Evolutionary conservation across 371 early-diverging fungal species (phyloP).

Genomic region (Zychaea mexicana): DNA sequence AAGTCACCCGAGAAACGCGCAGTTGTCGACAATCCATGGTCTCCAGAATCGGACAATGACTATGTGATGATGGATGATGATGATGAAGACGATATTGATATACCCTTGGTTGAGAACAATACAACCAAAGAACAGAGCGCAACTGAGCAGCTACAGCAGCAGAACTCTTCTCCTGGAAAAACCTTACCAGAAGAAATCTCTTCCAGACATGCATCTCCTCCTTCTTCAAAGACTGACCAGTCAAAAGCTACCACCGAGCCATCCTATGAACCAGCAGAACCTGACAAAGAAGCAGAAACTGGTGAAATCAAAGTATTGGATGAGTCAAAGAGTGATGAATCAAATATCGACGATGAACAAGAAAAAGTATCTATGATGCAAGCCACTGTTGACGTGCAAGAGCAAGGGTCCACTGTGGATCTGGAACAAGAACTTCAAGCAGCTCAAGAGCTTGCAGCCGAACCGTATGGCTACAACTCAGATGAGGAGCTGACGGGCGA

Average conservation of each 20-base stretch:
- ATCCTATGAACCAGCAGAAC: too few relatives aligned
- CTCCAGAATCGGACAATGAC: not conserved
- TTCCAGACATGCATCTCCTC: too few relatives aligned
- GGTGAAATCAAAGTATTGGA: not conserved
- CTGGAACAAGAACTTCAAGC: conserved; percentile 4
- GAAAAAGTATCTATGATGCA: not conserved
- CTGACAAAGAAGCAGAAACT: not conserved
- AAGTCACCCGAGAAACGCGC: not conserved
- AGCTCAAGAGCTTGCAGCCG: not conserved
- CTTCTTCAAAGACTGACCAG: too few relatives aligned
- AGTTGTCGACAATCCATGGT: not conserved
- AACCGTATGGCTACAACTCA: conserved; percentile 40
- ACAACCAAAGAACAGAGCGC: not conserved
- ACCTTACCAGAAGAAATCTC: not conserved
- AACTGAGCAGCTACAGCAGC: not conserved
- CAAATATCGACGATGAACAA: not conserved
- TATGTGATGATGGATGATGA: not conserved
- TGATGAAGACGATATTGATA: conserved; percentile 3
- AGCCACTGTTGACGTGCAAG: not conserved
- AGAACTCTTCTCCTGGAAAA: not conserved
- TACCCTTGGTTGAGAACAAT: not conserved
- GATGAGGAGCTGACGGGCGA: conserved; percentile 37
- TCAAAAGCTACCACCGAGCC: too few relatives aligned
- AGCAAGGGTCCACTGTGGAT: not conserved
- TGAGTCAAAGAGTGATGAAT: not conserved